phyloP scores from a whole-genome alignment of 257 asterid genomes.

The Solanum arcanum region DNA sequence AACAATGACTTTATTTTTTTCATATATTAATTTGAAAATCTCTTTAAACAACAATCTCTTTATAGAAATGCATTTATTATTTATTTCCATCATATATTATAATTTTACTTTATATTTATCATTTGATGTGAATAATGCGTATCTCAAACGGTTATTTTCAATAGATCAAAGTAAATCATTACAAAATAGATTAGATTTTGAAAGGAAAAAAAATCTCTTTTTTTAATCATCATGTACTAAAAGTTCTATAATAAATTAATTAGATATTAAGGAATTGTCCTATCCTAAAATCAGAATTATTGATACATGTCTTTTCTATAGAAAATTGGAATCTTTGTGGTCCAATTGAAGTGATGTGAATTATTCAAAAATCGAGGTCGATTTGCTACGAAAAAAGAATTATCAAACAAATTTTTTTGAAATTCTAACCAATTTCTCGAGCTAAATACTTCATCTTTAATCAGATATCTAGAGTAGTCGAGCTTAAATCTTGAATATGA shows the following conservation, averaged over 20 bases:
- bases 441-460: neutral
- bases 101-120: neutral
- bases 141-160: too few relatives aligned
- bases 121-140: neutral
- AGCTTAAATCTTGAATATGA: neutral
- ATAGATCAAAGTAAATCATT: too few relatives aligned
- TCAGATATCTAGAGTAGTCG: neutral
- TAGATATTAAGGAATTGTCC: neutral
- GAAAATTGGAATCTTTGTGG: neutral
- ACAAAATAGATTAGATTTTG: too few relatives aligned
- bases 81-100: neutral
- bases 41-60: too few relatives aligned
- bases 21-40: too few relatives aligned
- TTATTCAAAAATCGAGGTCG: neutral
- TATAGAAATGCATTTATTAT: neutral
- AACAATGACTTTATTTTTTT: too few relatives aligned
- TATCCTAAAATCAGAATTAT: neutral
- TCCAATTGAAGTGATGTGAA: neutral
- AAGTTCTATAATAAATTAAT: neutral
- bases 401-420: neutral
- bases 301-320: neutral
- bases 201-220: neutral
- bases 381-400: neutral
- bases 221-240: neutral
- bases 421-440: neutral